These are phyloP conservation scores for Aspergillus conjunctus DNA, from an alignment of 495 filamentous ascomycete species.

Conservation along the genomic window DNA sequence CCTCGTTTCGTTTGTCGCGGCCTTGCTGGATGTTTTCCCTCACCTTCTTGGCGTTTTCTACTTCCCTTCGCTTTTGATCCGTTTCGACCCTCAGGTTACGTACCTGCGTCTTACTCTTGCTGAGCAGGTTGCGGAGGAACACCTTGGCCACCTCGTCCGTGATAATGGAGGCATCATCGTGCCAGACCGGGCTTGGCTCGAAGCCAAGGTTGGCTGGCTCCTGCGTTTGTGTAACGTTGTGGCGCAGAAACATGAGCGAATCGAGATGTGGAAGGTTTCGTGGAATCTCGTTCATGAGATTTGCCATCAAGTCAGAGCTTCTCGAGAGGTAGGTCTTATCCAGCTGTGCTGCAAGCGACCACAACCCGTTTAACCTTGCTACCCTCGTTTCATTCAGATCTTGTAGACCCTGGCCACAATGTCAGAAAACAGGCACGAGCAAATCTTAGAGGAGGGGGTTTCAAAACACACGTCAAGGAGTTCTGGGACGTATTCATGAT, in stretches of 20 bases:
- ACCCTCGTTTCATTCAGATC: constrained; percentile 89
- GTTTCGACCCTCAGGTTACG: constrained; percentile 77
- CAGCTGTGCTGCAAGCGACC: constrained; percentile 77
- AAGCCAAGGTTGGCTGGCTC: constrained; percentile 84
- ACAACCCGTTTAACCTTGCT: constrained; percentile 78
- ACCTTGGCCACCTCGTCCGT: constrained; percentile 83
- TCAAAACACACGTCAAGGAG: constrained; percentile 74
- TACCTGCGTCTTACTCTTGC: constrained; percentile 83
- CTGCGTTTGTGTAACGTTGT: constrained; percentile 79
- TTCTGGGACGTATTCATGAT: constrained; percentile 94
- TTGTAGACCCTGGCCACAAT: constrained; percentile 64
- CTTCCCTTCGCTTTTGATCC: constrained; percentile 80
- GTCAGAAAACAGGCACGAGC: background rate
- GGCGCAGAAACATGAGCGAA: constrained; percentile 94
- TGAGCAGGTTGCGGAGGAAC: constrained; percentile 86
- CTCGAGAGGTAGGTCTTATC: constrained; percentile 72
- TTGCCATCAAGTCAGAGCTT: constrained; percentile 68
- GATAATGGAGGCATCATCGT: constrained; percentile 84
- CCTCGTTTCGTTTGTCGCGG: constrained; percentile 81
- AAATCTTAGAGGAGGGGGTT: background rate
- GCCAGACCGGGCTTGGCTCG: constrained; percentile 96
- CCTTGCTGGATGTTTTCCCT: constrained; percentile 77
- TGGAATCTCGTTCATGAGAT: constrained; percentile 77
- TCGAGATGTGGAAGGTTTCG: constrained; percentile 87
- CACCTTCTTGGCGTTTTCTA: constrained; percentile 69